These are phyloP conservation scores for Penicillium glabrum DNA, from an alignment of 2,329 filamentous ascomycete species.

Conservation along the genomic window DNA sequence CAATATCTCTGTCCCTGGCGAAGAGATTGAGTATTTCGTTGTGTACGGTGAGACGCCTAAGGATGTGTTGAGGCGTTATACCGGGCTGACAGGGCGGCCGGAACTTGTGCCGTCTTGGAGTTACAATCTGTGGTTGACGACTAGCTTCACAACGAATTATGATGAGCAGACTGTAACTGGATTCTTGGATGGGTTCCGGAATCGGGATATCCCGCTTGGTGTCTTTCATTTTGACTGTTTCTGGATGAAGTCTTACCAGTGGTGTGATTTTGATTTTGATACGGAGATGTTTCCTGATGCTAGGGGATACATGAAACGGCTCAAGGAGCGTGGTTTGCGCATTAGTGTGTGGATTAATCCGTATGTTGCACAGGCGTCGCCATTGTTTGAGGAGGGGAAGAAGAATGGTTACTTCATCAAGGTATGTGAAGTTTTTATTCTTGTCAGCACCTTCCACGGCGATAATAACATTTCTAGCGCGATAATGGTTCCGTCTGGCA, in stretches of 20 bases:
- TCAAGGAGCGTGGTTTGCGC: constrained; percentile 65
- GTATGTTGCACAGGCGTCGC: constrained; percentile 69
- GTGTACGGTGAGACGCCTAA: constrained; percentile 71
- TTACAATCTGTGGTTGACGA: constrained; percentile 74
- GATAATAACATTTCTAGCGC: constrained; percentile 36
- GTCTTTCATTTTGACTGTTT: constrained; percentile 78
- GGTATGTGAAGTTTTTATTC: constrained; percentile 15
- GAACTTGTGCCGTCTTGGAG: constrained; percentile 70
- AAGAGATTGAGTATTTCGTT: constrained; percentile 71
- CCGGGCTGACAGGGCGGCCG: constrained; percentile 65
- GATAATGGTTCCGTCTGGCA: constrained; percentile 71
- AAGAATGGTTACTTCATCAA: constrained; percentile 68
- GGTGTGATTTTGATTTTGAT: constrained; percentile 74
- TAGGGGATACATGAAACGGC: constrained; percentile 60
- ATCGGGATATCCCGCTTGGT: constrained; percentile 64
- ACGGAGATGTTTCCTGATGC: constrained; percentile 68
- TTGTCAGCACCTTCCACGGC: background rate
- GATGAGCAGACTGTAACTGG: constrained; percentile 65
- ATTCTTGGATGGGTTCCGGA: constrained; percentile 69
- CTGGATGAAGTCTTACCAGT: constrained; percentile 74
- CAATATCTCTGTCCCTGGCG: constrained; percentile 67
- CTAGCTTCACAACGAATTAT: constrained; percentile 70
- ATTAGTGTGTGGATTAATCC: constrained; percentile 77
- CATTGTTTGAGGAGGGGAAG: constrained; percentile 62
- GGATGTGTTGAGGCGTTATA: constrained; percentile 68